Base-by-base conservation (phyloP, 345 rosid species). In the Salix viminalis region DNA sequence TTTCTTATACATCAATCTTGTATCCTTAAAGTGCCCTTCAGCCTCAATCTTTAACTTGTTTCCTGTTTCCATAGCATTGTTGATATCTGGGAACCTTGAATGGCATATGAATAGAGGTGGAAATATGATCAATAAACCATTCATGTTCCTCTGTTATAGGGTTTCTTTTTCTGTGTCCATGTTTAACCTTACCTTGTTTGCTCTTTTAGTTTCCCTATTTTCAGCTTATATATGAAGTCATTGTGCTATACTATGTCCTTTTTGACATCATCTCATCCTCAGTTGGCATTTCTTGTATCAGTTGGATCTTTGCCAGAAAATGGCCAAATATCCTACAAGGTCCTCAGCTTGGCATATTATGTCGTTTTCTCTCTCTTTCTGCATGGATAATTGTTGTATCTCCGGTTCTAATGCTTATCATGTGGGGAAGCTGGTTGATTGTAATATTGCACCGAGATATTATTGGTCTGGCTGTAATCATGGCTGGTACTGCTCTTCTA, bases 301-400 rank as follows among this genome's bases (percentile, higher is more conserved):
- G 99, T 79, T 96, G 99, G 99, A 93, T 96, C 84, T 93, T 92
- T 82, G 97, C 99, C 67, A 88, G 99, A 82, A 92, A 91, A 87
- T 96, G 98, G 99, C 97, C 94, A 15, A 85, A 81, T 78, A 71
- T 91, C n/a, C 89, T 96, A 75, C 94, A 89, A 86, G 97, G 98
- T 77, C 88, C 96, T 74, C 97, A 90, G 83, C 91, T 92, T 72
- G 88, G 89, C 77, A 83, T 88, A 78, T 60, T 96, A 28, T 94
- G 98, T 84, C 90, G 79, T 44, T 79, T 94, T 74, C 86, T 96
- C 65, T 88, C 97, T 74, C 85, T 91, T 56, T 72, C 75, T 72
- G 96, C 95, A 41, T 96, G 98, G 99, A 78, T 76, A 72, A 85
- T 93, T 77, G 96, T 96, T 46, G 69, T 96, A 34, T 96, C 98